Evolutionary conservation across 495 filamentous ascomycete species (phyloP), one percentile per base, ranked within the genome.

Genomic region (Aspergillus sclerotioniger): DNA sequence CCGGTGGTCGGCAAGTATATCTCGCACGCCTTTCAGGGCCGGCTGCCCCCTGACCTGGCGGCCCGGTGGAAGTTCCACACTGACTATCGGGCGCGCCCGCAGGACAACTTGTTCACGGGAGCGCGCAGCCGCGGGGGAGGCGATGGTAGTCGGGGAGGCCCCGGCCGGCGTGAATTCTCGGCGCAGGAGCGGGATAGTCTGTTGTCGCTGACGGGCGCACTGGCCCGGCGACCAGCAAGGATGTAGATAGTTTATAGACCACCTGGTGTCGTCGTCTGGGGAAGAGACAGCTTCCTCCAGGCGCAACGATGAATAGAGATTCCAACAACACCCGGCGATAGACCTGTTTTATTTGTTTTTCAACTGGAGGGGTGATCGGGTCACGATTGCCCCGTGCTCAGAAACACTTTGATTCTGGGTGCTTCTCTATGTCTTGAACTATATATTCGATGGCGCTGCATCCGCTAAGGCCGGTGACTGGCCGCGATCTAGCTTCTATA

Each of bases 1-100:
- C 79, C 79, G 8, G 72, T 78, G 5, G 67, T 82, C 33, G 78
- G 79, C 20, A 73, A 76, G 43, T 75, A 75, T 29, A 67, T 78
- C 37, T 62, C 73, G 6, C 65, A 75, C 51, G 68, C 71, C 53
- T 64, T 78, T 48, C 56, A 80, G 43, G 69, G 69, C 1, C 66
- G 39, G 32, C 67, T 76, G 6, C 53, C 70, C 1, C 52, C 59
- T 3, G 66, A 77, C 3, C 65, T 78, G 35, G 53, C 63, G 39
- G 60, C 66, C 17, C 76, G 74, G 52, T 79, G 75, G 75, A 66
- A 61, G 29, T 70, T 71, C 56, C 71, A 58, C 8, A 63, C 59
- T 6, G 58, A 71, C 33, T 74, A 62, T 53, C 61, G 61, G 8
- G 63, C 65, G 6, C 39, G 35, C 0, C 64, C 68, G 44, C 57